phyloP scores from a whole-genome alignment of 805 yeast genomes.

The Pachysolen tannophilus region DNA sequence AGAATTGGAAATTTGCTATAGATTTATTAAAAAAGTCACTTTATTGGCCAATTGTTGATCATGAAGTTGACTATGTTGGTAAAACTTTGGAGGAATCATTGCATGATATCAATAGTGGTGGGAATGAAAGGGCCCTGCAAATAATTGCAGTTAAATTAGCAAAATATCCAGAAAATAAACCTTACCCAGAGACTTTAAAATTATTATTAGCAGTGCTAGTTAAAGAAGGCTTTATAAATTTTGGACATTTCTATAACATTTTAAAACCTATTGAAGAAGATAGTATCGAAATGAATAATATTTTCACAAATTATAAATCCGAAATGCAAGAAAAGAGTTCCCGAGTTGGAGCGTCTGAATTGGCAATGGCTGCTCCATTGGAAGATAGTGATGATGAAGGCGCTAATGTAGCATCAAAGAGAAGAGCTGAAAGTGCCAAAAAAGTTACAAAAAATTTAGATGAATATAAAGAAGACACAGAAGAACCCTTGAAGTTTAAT shows the following conservation, averaged over 20 bases:
- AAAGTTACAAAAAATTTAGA: slow-evolving; percentile 1
- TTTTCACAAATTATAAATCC: slow-evolving; percentile 37
- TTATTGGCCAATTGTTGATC: slow-evolving; percentile 44
- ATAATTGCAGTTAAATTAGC: slow-evolving; percentile 40
- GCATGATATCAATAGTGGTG: slow-evolving; percentile 36
- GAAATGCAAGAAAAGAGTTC: slow-evolving; percentile 47
- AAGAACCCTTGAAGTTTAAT: slow-evolving; percentile 10
- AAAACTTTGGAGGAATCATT: slow-evolving; percentile 10
- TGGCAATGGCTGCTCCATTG: slow-evolving; percentile 84
- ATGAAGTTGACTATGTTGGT: neutral
- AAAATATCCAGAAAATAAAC: slow-evolving; percentile 19
- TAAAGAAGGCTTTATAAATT: slow-evolving; percentile 57
- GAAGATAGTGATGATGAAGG: slow-evolving; percentile 55
- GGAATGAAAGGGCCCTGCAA: slow-evolving; percentile 46
- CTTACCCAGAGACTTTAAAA: slow-evolving; percentile 34
- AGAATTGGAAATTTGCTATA: slow-evolving; percentile 39
- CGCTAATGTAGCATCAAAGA: slow-evolving; percentile 11
- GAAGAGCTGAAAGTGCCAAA: neutral
- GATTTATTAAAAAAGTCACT: slow-evolving; percentile 42
- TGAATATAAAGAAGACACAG: slow-evolving; percentile 9
- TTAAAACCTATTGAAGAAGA: slow-evolving; percentile 41
- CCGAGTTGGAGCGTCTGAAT: slow-evolving; percentile 63
- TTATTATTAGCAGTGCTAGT: slow-evolving; percentile 47
- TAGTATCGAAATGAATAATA: slow-evolving; percentile 29
- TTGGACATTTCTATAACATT: slow-evolving; percentile 51